These are phyloP conservation scores for Schizophyllum amplum DNA, from an alignment of 1,284 basidiomycete genomes.

Conservation along the genomic window DNA sequence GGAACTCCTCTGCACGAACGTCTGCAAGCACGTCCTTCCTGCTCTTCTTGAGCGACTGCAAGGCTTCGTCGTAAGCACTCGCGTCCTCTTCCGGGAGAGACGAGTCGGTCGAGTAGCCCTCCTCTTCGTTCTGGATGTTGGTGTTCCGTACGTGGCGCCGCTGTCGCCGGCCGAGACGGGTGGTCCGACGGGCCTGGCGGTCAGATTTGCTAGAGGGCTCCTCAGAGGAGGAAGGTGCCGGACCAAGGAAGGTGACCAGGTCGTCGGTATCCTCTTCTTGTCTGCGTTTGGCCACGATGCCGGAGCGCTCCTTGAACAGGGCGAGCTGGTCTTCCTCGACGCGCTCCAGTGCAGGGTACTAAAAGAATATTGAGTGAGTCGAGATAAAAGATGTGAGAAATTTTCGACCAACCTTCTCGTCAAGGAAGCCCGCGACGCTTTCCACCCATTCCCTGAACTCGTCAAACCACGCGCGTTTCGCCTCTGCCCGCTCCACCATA, in stretches of 20 bases:
- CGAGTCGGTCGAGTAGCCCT: conserved; percentile 84
- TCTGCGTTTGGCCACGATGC: conserved; percentile 63
- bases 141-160: conserved; percentile 26
- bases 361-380: conserved; percentile 5
- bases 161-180: conserved; percentile 41
- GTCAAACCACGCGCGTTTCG: conserved; percentile 81
- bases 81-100: conserved; percentile 59
- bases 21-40: conserved; percentile 65
- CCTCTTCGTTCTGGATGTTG: conserved; percentile 41
- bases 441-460: conserved; percentile 86
- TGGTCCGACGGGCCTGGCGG: conserved; percentile 34
- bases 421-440: conserved; percentile 79
- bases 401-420: conserved; percentile 68
- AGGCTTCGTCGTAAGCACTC: conserved; percentile 63
- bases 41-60: conserved; percentile 44
- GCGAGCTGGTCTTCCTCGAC: conserved; percentile 79
- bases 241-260: conserved; percentile 66
- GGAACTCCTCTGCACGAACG: conserved; percentile 83
- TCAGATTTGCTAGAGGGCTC: not conserved
- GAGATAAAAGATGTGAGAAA: not conserved
- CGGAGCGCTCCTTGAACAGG: conserved; percentile 66
- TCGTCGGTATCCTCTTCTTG: conserved; percentile 77
- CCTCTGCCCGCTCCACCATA: conserved; percentile 74
- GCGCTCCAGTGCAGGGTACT: conserved; percentile 80
- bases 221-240: conserved; percentile 28